Conservation (phyloP, 805 yeast genomes). For the Pachysolen tannophilus region DNA sequence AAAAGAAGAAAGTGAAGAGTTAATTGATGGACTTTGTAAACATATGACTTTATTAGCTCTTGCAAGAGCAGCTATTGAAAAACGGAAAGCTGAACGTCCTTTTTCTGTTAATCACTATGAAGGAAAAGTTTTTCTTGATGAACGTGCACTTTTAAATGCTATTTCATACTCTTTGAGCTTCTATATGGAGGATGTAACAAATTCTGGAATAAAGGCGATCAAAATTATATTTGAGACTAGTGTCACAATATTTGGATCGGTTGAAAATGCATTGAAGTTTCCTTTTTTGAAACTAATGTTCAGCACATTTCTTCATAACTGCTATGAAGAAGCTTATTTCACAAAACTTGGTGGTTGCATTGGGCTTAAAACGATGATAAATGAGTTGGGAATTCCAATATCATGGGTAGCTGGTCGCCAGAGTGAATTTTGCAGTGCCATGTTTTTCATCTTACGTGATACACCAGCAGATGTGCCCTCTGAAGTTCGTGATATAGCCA, state of each 20-base stretch:
- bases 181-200: constrained; percentile 60
- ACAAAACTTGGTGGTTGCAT: constrained; percentile 83
- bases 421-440: constrained; percentile 75
- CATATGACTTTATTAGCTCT: constrained; percentile 77
- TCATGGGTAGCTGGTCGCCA: constrained; percentile 73
- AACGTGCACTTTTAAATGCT: constrained; percentile 64
- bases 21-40: constrained; percentile 61
- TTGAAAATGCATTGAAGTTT: constrained; percentile 58
- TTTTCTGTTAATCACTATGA: constrained; percentile 76
- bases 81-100: constrained; percentile 55
- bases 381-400: constrained; percentile 59
- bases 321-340: constrained; percentile 84
- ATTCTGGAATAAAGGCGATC: constrained; percentile 62
- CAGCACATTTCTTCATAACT: constrained; percentile 79
- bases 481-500: constrained; percentile 66
- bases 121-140: constrained; percentile 63
- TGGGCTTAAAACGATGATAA: constrained; percentile 69
- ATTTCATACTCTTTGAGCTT: constrained; percentile 75
- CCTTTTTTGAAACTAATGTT: constrained; percentile 72
- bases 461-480: constrained; percentile 84
- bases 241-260: constrained; percentile 55
- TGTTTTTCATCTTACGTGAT: constrained; percentile 85
- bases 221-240: constrained; percentile 55
- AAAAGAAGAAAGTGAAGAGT: constrained; percentile 52
- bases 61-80: constrained; percentile 63